Percentiles rank a stretch among this genome's conserved stretches.
These are phyloP conservation scores for Phytophthora lateralis DNA, from an alignment of 352 stramenopile genomes.

Conservation along the genomic window DNA sequence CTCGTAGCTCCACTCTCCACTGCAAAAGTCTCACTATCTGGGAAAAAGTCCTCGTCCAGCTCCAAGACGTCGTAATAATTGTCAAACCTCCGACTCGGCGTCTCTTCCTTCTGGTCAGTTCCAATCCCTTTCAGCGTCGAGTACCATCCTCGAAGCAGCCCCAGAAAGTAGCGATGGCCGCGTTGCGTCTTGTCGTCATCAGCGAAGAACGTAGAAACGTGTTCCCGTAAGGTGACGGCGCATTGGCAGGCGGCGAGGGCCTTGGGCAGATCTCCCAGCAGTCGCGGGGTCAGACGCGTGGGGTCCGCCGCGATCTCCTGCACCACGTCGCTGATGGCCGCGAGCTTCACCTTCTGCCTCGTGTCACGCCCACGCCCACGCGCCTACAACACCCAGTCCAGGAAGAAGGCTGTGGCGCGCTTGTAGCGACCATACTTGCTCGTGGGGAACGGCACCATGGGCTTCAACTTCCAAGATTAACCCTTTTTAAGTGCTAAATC, in stretches of 20 bases:
- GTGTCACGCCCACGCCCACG: too few species aligned
- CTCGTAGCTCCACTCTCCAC: neutral
- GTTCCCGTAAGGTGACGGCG: slow-evolving; percentile 27
- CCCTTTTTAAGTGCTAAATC: too few species aligned
- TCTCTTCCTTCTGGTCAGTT: neutral
- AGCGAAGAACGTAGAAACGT: slow-evolving; percentile 24
- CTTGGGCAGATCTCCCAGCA: slow-evolving; percentile 25
- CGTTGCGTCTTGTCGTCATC: slow-evolving; percentile 4
- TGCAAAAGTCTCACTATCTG: slow-evolving; percentile 4
- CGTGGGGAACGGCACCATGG: too few species aligned
- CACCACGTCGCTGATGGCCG: neutral
- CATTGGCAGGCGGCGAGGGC: slow-evolving; percentile 27
- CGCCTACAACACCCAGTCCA: too few species aligned
- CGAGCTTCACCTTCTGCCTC: neutral
- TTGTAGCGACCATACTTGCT: too few species aligned
- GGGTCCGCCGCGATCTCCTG: slow-evolving; percentile 12
- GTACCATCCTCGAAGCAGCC: slow-evolving; percentile 20
- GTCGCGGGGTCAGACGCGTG: slow-evolving; percentile 14
- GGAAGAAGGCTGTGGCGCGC: too few species aligned
- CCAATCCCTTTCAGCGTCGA: slow-evolving; percentile 6
- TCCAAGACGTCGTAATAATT: slow-evolving; percentile 37
- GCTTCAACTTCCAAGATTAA: too few species aligned
- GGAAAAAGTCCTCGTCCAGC: slow-evolving; percentile 30
- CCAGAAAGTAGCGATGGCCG: slow-evolving; percentile 19
- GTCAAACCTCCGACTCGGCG: slow-evolving; percentile 14